phyloP scores from a whole-genome alignment of 805 yeast genomes.

The Scheffersomyces spartinae region DNA sequence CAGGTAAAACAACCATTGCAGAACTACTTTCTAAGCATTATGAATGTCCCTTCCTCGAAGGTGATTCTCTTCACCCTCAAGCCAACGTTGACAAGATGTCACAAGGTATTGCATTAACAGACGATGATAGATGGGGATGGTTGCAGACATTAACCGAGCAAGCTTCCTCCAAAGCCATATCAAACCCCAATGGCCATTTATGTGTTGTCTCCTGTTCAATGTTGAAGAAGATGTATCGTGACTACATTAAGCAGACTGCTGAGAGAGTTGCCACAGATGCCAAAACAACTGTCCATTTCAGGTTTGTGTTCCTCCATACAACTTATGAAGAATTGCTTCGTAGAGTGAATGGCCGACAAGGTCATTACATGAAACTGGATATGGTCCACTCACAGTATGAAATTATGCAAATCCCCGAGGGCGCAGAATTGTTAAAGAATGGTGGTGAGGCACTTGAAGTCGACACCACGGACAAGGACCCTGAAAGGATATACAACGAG shows the following conservation, averaged over 20 bases:
- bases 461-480: constrained; percentile 20
- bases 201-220: constrained; percentile 77
- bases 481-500: constrained; percentile 15
- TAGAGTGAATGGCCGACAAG: constrained; percentile 53
- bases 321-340: constrained; percentile 45
- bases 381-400: constrained; percentile 76
- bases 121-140: constrained; percentile 94
- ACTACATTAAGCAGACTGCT: constrained; percentile 35
- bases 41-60: constrained; percentile 60
- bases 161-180: constrained; percentile 28
- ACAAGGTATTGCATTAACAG: constrained; percentile 66
- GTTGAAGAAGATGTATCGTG: constrained; percentile 65
- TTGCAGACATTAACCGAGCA: constrained; percentile 36
- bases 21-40: constrained; percentile 33
- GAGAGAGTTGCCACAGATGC: constrained; percentile 7
- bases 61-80: constrained; percentile 69
- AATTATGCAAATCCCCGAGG: constrained; percentile 59
- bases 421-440: constrained; percentile 20
- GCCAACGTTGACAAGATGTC: constrained; percentile 76
- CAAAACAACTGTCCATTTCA: constrained; percentile 23
- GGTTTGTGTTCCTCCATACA: constrained; percentile 60
- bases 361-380: constrained; percentile 79
- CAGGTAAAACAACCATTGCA: constrained; percentile 84
- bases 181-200: constrained; percentile 9
- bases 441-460: constrained; percentile 26